A percentile compares a stretch with the other conserved stretches of the same genome.
These are phyloP conservation scores for Beauveria rudraprayagi DNA, from an alignment of 2,329 filamentous ascomycete genomes.

Conservation along the genomic window DNA sequence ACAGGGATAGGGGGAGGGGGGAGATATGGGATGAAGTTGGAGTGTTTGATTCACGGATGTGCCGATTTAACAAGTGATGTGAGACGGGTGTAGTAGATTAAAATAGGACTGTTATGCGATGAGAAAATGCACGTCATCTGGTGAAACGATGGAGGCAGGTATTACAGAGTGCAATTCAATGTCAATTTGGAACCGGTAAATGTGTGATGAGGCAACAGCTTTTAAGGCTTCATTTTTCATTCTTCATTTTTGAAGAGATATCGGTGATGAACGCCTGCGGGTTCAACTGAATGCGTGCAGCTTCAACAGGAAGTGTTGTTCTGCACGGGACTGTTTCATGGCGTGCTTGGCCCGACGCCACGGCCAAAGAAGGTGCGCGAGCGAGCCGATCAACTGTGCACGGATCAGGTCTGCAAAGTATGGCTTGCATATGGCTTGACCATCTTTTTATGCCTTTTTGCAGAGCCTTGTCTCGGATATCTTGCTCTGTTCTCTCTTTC, in stretches of 20 bases:
- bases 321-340: background rate
- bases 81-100: background rate
- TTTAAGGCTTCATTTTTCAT: too few relatives aligned
- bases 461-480: too few relatives aligned
- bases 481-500: too few relatives aligned
- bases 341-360: background rate
- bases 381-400: background rate
- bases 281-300: background rate
- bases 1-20: background rate
- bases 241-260: too few relatives aligned
- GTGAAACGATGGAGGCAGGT: background rate
- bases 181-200: background rate
- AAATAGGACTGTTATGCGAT: background rate
- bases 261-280: too few relatives aligned
- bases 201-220: background rate
- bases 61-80: background rate
- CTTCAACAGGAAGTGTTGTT: background rate
- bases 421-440: background rate
- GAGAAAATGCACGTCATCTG: background rate
- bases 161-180: too few relatives aligned
- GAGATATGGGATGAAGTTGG: background rate
- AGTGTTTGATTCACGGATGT: background rate
- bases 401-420: background rate
- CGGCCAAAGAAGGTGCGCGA: background rate
- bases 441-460: too few relatives aligned